Conservation (phyloP, 2,329 filamentous ascomycete genomes). For the Hypoxylon sp. region DNA sequence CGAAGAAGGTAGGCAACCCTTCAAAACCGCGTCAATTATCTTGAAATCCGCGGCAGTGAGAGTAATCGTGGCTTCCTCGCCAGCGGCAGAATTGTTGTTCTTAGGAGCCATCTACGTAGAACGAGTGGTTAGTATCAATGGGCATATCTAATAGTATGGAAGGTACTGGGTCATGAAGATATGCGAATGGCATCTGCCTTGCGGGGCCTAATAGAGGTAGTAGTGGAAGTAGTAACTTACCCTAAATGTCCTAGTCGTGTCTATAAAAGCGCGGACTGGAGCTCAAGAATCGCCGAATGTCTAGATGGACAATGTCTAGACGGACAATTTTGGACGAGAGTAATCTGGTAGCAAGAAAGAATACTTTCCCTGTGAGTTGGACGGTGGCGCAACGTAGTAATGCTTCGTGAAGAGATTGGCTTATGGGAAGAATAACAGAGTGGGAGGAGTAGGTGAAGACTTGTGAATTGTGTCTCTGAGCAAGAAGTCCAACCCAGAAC, state of each 20-base stretch:
- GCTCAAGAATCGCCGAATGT: not conserved
- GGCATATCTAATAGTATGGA: not conserved
- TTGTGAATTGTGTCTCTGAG: not conserved
- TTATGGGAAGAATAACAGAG: not conserved
- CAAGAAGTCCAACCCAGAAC: not conserved
- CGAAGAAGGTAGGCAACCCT: not conserved
- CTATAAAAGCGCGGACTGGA: not conserved
- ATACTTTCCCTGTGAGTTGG: not conserved
- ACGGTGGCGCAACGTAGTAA: not conserved
- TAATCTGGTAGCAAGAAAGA: not conserved
- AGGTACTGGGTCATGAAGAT: not conserved
- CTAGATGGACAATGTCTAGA: not conserved
- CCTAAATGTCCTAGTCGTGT: not conserved
- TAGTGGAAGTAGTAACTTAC: not conserved
- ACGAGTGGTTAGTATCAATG: not conserved
- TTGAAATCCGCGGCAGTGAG: slow-evolving; percentile 7
- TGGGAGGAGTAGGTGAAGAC: not conserved
- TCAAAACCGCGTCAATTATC: slow-evolving; percentile 27
- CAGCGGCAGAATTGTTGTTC: not conserved
- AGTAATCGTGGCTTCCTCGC: not conserved
- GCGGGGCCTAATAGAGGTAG: not conserved
- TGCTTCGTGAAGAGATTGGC: not conserved
- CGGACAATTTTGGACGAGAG: too few species aligned
- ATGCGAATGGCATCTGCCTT: not conserved
- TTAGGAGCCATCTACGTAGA: slow-evolving; percentile 25